phyloP scores from a whole-genome alignment of 306 rosid genomes.

The Quercus berberidifolia region DNA sequence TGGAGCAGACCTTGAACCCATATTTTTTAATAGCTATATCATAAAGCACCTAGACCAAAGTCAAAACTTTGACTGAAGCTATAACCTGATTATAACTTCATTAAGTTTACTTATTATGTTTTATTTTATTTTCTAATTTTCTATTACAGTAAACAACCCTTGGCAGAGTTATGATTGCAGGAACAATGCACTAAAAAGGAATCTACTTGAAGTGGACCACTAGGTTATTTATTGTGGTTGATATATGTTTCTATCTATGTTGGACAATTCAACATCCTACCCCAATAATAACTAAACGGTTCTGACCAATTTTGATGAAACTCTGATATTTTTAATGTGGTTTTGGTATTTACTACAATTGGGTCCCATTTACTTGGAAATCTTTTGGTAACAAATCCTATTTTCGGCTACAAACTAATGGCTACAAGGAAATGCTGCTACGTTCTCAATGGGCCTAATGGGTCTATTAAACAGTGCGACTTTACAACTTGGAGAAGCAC shows the following conservation, averaged over 20 bases:
- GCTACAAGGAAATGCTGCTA: too few relatives aligned
- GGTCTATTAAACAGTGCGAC: background rate
- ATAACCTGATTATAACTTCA: background rate
- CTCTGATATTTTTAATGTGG: background rate
- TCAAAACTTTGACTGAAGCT: background rate
- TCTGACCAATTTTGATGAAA: background rate
- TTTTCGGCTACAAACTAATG: background rate
- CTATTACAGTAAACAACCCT: background rate
- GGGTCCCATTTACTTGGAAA: slow-evolving; percentile 14
- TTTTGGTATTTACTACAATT: background rate
- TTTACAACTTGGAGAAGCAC: background rate
- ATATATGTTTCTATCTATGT: background rate
- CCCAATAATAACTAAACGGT: background rate
- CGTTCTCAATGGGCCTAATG: background rate
- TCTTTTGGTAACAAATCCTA: background rate
- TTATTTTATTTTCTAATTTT: background rate
- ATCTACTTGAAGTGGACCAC: background rate
- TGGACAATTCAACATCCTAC: background rate
- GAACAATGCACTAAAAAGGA: background rate
- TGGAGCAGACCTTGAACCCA: background rate
- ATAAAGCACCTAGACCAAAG: background rate
- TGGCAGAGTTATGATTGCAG: background rate
- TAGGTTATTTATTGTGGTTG: background rate
- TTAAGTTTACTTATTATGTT: background rate
- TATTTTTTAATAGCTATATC: background rate